Base-by-base conservation (phyloP, 352 stramenopile species). In the Blastocystis sp. region DNA sequence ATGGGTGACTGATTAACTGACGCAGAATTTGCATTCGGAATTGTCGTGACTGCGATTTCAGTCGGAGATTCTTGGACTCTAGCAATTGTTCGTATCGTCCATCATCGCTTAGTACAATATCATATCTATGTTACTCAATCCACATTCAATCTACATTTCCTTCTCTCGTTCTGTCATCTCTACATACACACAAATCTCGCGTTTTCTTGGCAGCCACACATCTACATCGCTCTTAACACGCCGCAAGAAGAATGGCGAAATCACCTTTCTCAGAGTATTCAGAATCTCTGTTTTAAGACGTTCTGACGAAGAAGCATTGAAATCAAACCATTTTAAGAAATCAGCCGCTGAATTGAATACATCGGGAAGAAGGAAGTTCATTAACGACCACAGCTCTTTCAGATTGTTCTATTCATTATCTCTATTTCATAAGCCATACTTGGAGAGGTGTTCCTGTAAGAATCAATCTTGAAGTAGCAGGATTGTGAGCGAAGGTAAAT, bases 131-230 rank as follows among this genome's bases (percentile, higher is more conserved):
- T 59, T 4, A 42, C n/a, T 77, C 5, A 27, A 33, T 19, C 44
- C 17, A 35, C 4, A 1, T 5, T 24, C 33, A n/a, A n/a, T 24
- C 2, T 54, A 99, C 95, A 96, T 98, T 89, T 98, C 94, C 48
- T 95, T 94, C 92, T 99, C 97, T 95, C 98, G 98, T 80, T 97
- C 93, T 0, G 96, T 98, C 54, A 99, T 93, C 0, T 95, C 95
- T 66, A 98, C 95, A 90, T 98, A 99, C 0, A 99, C 92, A 91
- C 98, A 98, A 15, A 95, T 98, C 91, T 99, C 97, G 77, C 98
- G 98, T 92, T 99, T 99, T 0, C 95, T 24, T 0, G 97, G 97
- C 15, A 99, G 91, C 53, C 95, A 94, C 66, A 97, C 95, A 77
- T 98, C 96, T 0, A 99, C 97, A 90, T 99, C 96, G 15, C 94